phyloP scores from a whole-genome alignment of 768 basidiomycete species.

The Pisolithus marmoratus region DNA sequence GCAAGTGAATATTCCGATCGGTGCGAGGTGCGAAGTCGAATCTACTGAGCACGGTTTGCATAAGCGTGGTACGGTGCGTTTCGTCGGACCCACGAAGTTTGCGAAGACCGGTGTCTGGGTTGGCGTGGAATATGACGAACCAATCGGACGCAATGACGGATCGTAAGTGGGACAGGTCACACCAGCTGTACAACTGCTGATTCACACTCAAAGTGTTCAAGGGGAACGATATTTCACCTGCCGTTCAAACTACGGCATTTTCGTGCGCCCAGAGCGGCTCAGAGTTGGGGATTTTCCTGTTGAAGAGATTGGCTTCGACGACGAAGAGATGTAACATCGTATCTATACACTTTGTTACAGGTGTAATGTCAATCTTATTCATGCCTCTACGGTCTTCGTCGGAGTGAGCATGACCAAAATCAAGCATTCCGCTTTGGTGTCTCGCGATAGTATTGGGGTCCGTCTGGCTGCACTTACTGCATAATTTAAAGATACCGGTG shows the following conservation, averaged over 20 bases:
- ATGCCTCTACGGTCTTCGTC: background rate
- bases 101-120: constrained; percentile 70
- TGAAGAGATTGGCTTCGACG: constrained; percentile 69
- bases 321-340: constrained; percentile 61
- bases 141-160: constrained; percentile 93
- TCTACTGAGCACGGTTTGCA: constrained; percentile 60
- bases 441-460: background rate
- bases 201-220: constrained; percentile 52
- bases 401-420: background rate
- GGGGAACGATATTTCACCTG: constrained; percentile 86
- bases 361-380: background rate
- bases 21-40: constrained; percentile 80
- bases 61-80: constrained; percentile 83
- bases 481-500: background rate
- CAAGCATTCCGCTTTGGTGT: too few species aligned
- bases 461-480: background rate
- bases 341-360: background rate
- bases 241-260: constrained; percentile 70
- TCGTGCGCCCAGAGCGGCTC: constrained; percentile 81
- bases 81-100: constrained; percentile 77
- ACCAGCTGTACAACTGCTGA: background rate
- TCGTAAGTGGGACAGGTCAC: constrained; percentile 52
- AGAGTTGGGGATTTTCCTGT: constrained; percentile 83
- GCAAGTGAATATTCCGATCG: constrained; percentile 50
- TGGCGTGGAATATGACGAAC: constrained; percentile 93